These are phyloP conservation scores for Aurifilum marmelostoma DNA, from an alignment of 2,329 filamentous ascomycete species.

Conservation along the genomic window DNA sequence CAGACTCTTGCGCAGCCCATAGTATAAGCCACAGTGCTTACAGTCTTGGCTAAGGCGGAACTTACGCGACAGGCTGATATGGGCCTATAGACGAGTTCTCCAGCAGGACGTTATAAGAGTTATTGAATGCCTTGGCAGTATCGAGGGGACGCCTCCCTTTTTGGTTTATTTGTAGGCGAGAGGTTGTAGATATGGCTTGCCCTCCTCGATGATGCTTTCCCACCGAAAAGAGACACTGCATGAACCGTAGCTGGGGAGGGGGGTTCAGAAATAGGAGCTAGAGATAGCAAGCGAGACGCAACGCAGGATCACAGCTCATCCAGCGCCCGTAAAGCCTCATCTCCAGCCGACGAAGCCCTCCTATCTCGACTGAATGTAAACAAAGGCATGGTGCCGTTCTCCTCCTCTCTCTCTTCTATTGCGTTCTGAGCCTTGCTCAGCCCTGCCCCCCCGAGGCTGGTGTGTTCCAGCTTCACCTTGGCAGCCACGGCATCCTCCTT, in stretches of 20 bases:
- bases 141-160: not conserved
- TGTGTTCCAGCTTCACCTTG: conserved; percentile 21
- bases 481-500: conserved; percentile 21
- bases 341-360: conserved; percentile 28
- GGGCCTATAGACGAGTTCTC: conserved; percentile 16
- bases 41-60: not conserved
- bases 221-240: not conserved
- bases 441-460: not conserved
- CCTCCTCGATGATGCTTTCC: not conserved
- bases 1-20: not conserved
- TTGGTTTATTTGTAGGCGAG: not conserved
- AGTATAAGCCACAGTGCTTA: not conserved
- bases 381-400: conserved; percentile 33
- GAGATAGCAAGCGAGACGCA: conserved; percentile 7
- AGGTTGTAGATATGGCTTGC: not conserved
- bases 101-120: not conserved
- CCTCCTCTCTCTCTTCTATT: conserved; percentile 32
- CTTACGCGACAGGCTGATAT: conserved; percentile 1
- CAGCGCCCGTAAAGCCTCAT: conserved; percentile 37
- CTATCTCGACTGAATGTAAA: conserved; percentile 33
- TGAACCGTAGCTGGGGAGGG: conserved; percentile 7
- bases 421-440: conserved; percentile 1
- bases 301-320: conserved; percentile 38
- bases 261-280: not conserved
- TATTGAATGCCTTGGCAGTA: not conserved